Evolutionary conservation across 495 filamentous ascomycete species (phyloP).

Genomic region (Echria macrotheca): DNA sequence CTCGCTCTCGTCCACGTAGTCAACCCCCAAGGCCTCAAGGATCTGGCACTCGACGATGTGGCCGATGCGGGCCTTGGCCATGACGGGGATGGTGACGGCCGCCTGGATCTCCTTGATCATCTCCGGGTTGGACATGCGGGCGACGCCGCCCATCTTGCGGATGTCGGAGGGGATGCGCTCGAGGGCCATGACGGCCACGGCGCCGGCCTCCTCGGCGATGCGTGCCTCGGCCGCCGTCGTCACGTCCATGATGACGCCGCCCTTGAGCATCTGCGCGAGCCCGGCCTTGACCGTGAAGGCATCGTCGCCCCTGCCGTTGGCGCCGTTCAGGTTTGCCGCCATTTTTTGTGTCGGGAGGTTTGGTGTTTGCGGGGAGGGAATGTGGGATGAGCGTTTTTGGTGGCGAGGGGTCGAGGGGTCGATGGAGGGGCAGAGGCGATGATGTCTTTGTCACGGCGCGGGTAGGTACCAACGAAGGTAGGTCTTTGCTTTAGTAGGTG

Average conservation of each 20-base stretch:
- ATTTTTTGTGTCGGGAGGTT: conserved; percentile 2
- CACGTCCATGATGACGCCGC: conserved; percentile 99
- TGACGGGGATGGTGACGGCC: conserved; percentile 96
- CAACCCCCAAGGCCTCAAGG: conserved; percentile 87
- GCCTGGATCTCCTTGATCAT: conserved; percentile 97
- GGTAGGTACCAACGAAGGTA: no score
- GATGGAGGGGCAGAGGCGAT: not conserved
- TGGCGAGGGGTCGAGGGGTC: conserved; percentile 4
- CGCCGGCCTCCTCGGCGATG: conserved; percentile 96
- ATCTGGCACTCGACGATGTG: conserved; percentile 99
- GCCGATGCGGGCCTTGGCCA: conserved; percentile 98
- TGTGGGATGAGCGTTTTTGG: conserved; percentile 8
- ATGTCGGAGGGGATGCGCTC: conserved; percentile 98
- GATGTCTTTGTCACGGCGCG: no score
- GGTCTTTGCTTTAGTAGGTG: no score
- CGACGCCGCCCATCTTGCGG: conserved; percentile 83
- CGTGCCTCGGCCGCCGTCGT: conserved; percentile 90
- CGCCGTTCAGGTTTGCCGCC: conserved; percentile 19
- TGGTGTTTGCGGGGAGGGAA: not conserved
- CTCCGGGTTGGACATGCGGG: conserved; percentile 90
- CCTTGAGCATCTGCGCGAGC: conserved; percentile 94
- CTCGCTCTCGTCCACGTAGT: conserved; percentile 98
- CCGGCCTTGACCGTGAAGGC: conserved; percentile 82
- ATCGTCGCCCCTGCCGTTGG: conserved; percentile 22
- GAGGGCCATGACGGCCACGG: conserved; percentile 94